Percentiles rank a stretch among this genome's conserved stretches.
Conservation (phyloP, 2,329 filamentous ascomycete species). For the Aspergillus bombycis region DNA sequence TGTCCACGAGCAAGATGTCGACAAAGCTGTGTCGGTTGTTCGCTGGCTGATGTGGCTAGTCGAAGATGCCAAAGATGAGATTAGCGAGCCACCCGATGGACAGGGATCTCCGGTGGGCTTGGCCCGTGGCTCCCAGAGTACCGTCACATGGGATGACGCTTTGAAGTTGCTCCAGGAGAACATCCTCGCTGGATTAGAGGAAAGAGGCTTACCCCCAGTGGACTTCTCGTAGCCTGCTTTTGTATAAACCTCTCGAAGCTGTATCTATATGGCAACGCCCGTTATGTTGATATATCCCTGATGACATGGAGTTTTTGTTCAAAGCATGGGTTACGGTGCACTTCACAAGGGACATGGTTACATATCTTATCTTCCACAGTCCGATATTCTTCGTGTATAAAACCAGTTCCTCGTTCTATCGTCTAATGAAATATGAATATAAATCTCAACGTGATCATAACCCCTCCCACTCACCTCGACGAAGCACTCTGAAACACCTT, state of each 20-base stretch:
- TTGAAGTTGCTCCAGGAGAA: constrained; percentile 44
- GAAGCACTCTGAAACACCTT: not conserved
- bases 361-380: no score
- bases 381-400: no score
- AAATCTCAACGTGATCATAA: not conserved
- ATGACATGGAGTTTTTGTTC: not conserved
- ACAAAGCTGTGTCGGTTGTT: constrained; percentile 71
- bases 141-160: constrained; percentile 39
- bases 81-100: constrained; percentile 35
- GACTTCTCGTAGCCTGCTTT: constrained; percentile 39
- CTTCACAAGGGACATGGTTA: no score
- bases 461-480: not conserved
- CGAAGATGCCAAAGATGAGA: constrained; percentile 41
- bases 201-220: constrained; percentile 51
- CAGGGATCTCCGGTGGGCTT: not conserved
- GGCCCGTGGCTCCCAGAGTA: constrained; percentile 20
- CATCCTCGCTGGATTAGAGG: constrained; percentile 47
- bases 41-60: constrained; percentile 62
- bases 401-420: no score
- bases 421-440: not conserved
- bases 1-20: constrained; percentile 73
- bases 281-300: not conserved
- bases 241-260: constrained; percentile 4
- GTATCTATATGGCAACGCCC: not conserved
- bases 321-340: not conserved